Conservation (phyloP, 2,329 filamentous ascomycete species). For the Colletotrichum sp. region DNA sequence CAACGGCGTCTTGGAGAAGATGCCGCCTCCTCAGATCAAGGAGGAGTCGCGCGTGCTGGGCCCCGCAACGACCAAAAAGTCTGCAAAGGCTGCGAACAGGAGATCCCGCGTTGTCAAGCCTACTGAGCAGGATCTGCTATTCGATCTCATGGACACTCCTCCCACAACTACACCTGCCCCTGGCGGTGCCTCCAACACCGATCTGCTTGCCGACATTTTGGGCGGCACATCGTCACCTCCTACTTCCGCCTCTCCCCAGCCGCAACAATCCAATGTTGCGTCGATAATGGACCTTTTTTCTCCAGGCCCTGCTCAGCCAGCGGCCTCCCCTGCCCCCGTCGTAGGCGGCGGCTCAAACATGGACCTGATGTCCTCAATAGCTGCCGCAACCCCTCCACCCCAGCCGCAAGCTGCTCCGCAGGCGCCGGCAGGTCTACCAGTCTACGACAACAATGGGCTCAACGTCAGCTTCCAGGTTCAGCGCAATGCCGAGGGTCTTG, state of each 20-base stretch:
- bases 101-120: constrained; percentile 81
- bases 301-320: constrained; percentile 28
- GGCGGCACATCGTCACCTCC: constrained; percentile 67
- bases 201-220: constrained; percentile 90
- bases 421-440: constrained; percentile 65
- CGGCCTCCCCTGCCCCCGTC: constrained; percentile 38
- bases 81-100: constrained; percentile 72
- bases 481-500: constrained; percentile 76
- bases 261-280: constrained; percentile 62
- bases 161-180: constrained; percentile 53
- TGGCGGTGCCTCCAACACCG: constrained; percentile 72
- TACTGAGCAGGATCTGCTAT: constrained; percentile 87
- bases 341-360: constrained; percentile 37
- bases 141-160: constrained; percentile 88
- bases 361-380: constrained; percentile 54
- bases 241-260: constrained; percentile 51
- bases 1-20: constrained; percentile 91
- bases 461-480: constrained; percentile 83
- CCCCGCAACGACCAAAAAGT: constrained; percentile 68
- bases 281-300: constrained; percentile 92
- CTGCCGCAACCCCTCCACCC: constrained; percentile 39
- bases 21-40: constrained; percentile 96
- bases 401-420: constrained; percentile 39
- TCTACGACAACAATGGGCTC: constrained; percentile 87
- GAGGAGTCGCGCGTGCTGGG: constrained; percentile 93